Conservation (phyloP, 2,329 filamentous ascomycete species). For the Aphanocladium album region DNA sequence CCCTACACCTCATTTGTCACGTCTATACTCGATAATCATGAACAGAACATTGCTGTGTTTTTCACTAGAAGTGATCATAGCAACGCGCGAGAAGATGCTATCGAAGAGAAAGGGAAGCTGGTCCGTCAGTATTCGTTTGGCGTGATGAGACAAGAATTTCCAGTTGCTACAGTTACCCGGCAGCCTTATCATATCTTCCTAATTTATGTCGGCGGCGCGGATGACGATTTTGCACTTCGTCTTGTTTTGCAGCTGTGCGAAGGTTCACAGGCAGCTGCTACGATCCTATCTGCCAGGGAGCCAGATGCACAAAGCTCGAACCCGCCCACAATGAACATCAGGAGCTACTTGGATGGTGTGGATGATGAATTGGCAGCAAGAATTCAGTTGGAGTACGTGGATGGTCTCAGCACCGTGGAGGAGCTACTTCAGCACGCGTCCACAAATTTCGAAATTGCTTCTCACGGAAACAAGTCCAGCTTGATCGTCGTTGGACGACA, state of each 20-base stretch:
- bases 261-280: constrained; percentile 73
- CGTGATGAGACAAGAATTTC: constrained; percentile 50
- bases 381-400: constrained; percentile 19
- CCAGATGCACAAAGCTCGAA: constrained; percentile 3
- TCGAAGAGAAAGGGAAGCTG: constrained; percentile 33
- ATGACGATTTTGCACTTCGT: constrained; percentile 74
- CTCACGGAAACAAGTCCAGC: constrained; percentile 13
- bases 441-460: constrained; percentile 1
- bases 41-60: constrained; percentile 70
- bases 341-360: constrained; percentile 11
- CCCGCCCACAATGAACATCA: constrained; percentile 11
- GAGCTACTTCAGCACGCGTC: constrained; percentile 21
- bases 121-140: constrained; percentile 54
- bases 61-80: constrained; percentile 53
- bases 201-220: constrained; percentile 77
- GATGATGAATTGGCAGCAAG: constrained; percentile 14
- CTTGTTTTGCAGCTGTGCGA: constrained; percentile 80
- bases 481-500: constrained; percentile 22
- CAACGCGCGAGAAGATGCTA: constrained; percentile 40
- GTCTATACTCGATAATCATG: constrained; percentile 56
- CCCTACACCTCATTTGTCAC: constrained; percentile 71
- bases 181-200: constrained; percentile 80
- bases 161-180: constrained; percentile 54
- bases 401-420: constrained; percentile 17
- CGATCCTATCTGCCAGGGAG: constrained; percentile 45